phyloP scores from a whole-genome alignment of 2,329 filamentous ascomycete species.

The Thielaviopsis populi region DNA sequence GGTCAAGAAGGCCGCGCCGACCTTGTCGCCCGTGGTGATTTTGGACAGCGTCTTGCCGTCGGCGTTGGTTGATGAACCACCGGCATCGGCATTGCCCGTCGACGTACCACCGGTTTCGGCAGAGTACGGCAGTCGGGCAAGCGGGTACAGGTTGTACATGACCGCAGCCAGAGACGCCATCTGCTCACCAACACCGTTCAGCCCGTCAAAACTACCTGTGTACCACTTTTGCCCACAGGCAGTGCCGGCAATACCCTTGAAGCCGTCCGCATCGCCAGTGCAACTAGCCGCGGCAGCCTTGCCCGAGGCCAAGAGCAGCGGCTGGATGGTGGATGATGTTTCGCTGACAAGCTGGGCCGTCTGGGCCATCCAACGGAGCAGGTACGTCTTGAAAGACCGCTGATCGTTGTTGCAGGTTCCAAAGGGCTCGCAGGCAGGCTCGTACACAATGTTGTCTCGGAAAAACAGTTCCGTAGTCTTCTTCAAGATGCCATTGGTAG shows the following conservation, averaged over 20 bases:
- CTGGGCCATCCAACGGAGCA: conserved; percentile 49
- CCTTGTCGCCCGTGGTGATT: conserved; percentile 37
- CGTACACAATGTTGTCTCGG: conserved; percentile 39
- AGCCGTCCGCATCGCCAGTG: conserved; percentile 31
- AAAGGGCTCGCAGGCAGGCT: conserved; percentile 49
- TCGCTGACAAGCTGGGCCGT: conserved; percentile 41
- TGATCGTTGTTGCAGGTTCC: conserved; percentile 55
- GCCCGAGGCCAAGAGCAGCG: conserved; percentile 37
- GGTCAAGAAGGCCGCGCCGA: conserved; percentile 42
- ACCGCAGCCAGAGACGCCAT: conserved; percentile 52
- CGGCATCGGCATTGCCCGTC: conserved; percentile 29
- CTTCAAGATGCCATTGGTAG: conserved; percentile 43
- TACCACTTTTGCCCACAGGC: conserved; percentile 55
- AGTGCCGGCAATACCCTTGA: conserved; percentile 39
- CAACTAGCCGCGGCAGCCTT: conserved; percentile 38
- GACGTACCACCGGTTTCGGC: conserved; percentile 44
- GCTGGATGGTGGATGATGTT: conserved; percentile 34
- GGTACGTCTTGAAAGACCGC: conserved; percentile 61
- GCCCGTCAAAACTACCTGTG: conserved; percentile 39
- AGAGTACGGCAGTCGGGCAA: conserved; percentile 33
- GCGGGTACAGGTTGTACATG: conserved; percentile 41
- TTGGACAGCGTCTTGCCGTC: conserved; percentile 25
- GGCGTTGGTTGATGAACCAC: conserved; percentile 23
- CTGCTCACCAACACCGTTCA: conserved; percentile 50
- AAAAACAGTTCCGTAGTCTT: conserved; percentile 40